Evolutionary conservation across 805 yeast species (phyloP).

Genomic region (Jamesozyma jinghongensis): DNA sequence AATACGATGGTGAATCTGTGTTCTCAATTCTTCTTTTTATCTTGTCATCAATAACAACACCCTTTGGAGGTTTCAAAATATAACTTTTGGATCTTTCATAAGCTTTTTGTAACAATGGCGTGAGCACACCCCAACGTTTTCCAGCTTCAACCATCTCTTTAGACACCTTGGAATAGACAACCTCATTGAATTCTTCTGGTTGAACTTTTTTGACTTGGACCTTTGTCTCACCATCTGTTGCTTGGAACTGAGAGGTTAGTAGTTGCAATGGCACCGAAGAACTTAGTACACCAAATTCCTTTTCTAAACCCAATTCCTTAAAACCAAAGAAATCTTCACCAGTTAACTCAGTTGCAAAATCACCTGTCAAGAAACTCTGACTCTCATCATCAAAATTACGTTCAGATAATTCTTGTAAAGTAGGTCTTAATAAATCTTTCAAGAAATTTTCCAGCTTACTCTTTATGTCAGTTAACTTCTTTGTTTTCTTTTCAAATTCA

Average conservation of each 20-base stretch:
- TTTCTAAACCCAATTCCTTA: slow-evolving; percentile 85
- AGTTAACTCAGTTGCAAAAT: slow-evolving; percentile 73
- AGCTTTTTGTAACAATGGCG: slow-evolving; percentile 42
- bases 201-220: slow-evolving; percentile 43
- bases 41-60: slow-evolving; percentile 29
- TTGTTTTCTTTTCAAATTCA: slow-evolving; percentile 57
- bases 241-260: slow-evolving; percentile 46
- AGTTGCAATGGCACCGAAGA: slow-evolving; percentile 85
- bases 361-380: slow-evolving; percentile 91
- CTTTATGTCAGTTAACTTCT: slow-evolving; percentile 60
- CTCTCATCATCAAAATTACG: slow-evolving; percentile 78
- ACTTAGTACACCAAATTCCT: slow-evolving; percentile 77
- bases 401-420: slow-evolving; percentile 61
- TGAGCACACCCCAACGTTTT: slow-evolving; percentile 41
- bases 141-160: slow-evolving; percentile 44
- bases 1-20: slow-evolving; percentile 32
- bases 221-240: slow-evolving; percentile 56
- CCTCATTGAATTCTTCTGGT: slow-evolving; percentile 56
- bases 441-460: slow-evolving; percentile 59
- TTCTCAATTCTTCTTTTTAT: slow-evolving; percentile 13
- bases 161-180: slow-evolving; percentile 43
- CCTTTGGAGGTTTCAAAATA: slow-evolving; percentile 36
- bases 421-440: slow-evolving; percentile 76
- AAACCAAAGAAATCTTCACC: slow-evolving; percentile 99
- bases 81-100: slow-evolving; percentile 35